A percentile compares a stretch with the other conserved stretches of the same genome.
Conservation (phyloP, 768 basidiomycete genomes). For the Termitomyces sp. region DNA sequence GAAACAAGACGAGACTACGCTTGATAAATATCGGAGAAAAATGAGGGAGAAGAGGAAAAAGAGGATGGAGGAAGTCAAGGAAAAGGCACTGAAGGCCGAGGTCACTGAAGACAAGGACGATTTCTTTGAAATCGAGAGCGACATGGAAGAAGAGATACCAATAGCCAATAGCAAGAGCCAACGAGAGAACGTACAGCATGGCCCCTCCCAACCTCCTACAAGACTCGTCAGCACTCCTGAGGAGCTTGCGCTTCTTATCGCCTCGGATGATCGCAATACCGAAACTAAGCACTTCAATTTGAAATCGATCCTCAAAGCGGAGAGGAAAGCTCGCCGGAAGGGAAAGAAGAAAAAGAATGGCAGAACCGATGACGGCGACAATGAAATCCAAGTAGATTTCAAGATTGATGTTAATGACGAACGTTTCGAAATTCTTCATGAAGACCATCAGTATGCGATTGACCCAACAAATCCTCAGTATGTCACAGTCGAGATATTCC, state of each 20-base stretch:
- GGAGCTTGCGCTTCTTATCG: constrained; percentile 62
- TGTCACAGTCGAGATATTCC: constrained; percentile 26
- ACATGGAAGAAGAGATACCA: constrained; percentile 27
- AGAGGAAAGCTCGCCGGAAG: constrained; percentile 58
- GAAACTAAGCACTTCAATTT: constrained; percentile 85
- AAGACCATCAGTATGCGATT: constrained; percentile 90
- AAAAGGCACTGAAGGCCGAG: constrained; percentile 24
- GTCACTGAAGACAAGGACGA: constrained; percentile 46
- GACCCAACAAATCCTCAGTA: constrained; percentile 96
- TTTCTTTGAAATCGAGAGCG: constrained; percentile 68
- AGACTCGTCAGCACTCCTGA: constrained; percentile 50
- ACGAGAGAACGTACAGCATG: constrained; percentile 14
- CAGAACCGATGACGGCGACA: constrained; percentile 37
- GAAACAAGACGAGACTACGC: constrained; percentile 67
- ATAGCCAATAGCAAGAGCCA: neutral
- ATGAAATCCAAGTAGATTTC: constrained; percentile 80
- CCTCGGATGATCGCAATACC: constrained; percentile 48
- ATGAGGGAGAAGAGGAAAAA: constrained; percentile 85
- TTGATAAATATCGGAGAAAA: constrained; percentile 88
- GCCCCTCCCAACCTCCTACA: constrained; percentile 5
- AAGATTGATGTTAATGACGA: constrained; percentile 80
- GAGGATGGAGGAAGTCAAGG: constrained; percentile 65
- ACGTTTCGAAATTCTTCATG: constrained; percentile 84
- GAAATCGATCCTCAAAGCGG: constrained; percentile 83
- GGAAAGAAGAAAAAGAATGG: constrained; percentile 40